phyloP scores from a whole-genome alignment of 1,284 basidiomycete species.

The Tylopilus sp. region DNA sequence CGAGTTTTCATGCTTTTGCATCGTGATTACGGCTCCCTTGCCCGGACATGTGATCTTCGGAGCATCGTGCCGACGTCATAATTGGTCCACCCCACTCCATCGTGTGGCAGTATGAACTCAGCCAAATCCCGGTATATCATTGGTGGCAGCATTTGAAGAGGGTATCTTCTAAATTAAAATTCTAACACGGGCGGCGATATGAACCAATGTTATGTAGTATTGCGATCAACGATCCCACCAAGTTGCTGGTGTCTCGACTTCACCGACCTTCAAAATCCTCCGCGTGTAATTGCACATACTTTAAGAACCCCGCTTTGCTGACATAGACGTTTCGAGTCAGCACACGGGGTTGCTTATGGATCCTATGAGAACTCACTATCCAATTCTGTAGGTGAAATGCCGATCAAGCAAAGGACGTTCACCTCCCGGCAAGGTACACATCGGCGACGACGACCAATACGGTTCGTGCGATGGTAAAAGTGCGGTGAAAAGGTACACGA shows the following conservation, averaged over 20 bases:
- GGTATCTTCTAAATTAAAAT: too few species aligned
- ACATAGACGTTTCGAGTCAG: neutral
- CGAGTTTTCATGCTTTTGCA: too few species aligned
- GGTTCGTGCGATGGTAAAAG: slow-evolving; percentile 41
- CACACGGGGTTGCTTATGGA: neutral
- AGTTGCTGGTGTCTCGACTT: neutral
- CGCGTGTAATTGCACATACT: slow-evolving; percentile 42
- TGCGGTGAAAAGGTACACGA: slow-evolving; percentile 53
- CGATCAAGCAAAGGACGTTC: slow-evolving; percentile 39
- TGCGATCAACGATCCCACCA: neutral
- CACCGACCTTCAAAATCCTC: slow-evolving; percentile 40
- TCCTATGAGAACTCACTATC: slow-evolving; percentile 43
- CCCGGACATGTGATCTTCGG: too few species aligned
- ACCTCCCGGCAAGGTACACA: slow-evolving; percentile 31
- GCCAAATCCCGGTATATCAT: too few species aligned
- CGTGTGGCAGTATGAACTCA: too few species aligned
- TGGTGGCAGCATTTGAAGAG: too few species aligned
- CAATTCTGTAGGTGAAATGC: slow-evolving; percentile 50
- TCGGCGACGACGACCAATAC: slow-evolving; percentile 51
- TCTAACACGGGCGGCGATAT: neutral
- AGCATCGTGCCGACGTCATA: too few species aligned
- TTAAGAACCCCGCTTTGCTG: slow-evolving; percentile 43
- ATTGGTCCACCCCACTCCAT: too few species aligned
- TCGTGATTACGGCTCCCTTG: too few species aligned
- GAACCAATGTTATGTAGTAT: neutral